Evolutionary conservation across 495 filamentous ascomycete genomes (phyloP).

Genomic region (Penicillium coprophilum): DNA sequence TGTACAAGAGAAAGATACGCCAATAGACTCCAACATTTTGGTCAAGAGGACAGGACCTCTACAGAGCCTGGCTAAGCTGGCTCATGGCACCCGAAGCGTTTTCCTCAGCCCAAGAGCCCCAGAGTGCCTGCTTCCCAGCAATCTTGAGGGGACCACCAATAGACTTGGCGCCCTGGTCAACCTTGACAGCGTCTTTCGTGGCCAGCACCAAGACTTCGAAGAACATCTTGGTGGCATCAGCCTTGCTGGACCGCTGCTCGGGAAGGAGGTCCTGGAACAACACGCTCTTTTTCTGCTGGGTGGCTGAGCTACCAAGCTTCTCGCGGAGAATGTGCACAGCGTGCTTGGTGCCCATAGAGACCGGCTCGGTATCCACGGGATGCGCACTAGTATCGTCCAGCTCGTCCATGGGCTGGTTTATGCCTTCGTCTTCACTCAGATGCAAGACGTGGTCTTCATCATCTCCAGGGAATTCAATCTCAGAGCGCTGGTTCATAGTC

Average conservation of each 20-base stretch:
- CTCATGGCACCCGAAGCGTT: slow-evolving; percentile 60
- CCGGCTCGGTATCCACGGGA: slow-evolving; percentile 75
- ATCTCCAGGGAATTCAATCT: slow-evolving; percentile 65
- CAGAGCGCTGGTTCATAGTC: slow-evolving; percentile 45
- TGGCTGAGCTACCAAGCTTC: slow-evolving; percentile 68
- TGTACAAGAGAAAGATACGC: slow-evolving; percentile 34
- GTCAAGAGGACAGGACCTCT: slow-evolving; percentile 14
- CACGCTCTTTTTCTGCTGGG: slow-evolving; percentile 69
- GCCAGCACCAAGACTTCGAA: slow-evolving; percentile 94
- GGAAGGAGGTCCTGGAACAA: slow-evolving; percentile 92
- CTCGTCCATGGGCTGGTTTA: slow-evolving; percentile 42
- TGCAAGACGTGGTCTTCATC: slow-evolving; percentile 47
- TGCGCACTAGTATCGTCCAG: slow-evolving; percentile 82
- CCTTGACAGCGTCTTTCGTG: slow-evolving; percentile 96
- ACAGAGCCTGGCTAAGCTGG: slow-evolving; percentile 34
- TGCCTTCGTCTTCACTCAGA: slow-evolving; percentile 55
- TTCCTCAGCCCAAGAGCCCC: slow-evolving; percentile 93
- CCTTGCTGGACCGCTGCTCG: slow-evolving; percentile 69
- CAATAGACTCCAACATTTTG: slow-evolving; percentile 20
- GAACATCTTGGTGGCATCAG: slow-evolving; percentile 98
- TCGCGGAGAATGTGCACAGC: slow-evolving; percentile 94
- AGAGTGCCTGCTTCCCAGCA: slow-evolving; percentile 83
- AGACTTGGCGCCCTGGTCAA: slow-evolving; percentile 77
- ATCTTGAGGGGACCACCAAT: slow-evolving; percentile 78
- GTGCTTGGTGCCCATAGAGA: slow-evolving; percentile 87